Evolutionary conservation across 805 yeast species (phyloP).

Genomic region (Brettanomyces nanus): DNA sequence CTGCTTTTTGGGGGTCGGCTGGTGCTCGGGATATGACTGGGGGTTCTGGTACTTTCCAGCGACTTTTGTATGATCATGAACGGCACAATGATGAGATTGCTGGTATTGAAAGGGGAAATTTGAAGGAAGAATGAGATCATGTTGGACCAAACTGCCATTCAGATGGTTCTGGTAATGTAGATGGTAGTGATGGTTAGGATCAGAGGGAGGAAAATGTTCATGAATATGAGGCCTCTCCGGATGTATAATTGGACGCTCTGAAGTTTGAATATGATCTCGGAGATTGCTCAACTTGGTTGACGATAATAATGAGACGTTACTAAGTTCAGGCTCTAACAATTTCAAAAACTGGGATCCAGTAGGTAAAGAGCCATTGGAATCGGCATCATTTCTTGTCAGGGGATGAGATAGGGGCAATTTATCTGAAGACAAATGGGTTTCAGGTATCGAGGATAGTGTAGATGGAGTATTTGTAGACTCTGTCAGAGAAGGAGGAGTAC

Average conservation of each 20-base stretch:
- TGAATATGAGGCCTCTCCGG: constrained; percentile 2
- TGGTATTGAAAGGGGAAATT: constrained; percentile 5
- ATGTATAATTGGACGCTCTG: neutral
- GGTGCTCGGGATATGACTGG: constrained; percentile 1
- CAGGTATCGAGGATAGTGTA: neutral
- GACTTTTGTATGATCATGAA: constrained; percentile 24
- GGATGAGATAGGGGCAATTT: too few relatives aligned
- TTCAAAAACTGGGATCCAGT: neutral
- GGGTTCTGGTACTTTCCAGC: neutral
- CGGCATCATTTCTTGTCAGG: neutral
- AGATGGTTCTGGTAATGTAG: constrained; percentile 22
- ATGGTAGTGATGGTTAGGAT: constrained; percentile 21
- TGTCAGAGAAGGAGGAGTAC: constrained; percentile 1
- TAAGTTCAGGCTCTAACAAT: constrained; percentile 5
- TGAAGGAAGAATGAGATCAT: constrained; percentile 22
- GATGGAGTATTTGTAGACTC: neutral
- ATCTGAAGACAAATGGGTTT: too few relatives aligned
- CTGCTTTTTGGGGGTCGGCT: constrained; percentile 26
- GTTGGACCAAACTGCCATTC: constrained; percentile 19
- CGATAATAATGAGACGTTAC: neutral
- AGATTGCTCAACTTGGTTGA: constrained; percentile 5
- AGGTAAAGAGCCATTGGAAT: neutral
- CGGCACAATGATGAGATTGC: constrained; percentile 31
- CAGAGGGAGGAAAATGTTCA: constrained; percentile 2
- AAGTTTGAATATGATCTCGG: neutral